These are phyloP conservation scores for Xylariaceae sp. DNA, from an alignment of 2,329 filamentous ascomycete genomes.

Conservation along the genomic window DNA sequence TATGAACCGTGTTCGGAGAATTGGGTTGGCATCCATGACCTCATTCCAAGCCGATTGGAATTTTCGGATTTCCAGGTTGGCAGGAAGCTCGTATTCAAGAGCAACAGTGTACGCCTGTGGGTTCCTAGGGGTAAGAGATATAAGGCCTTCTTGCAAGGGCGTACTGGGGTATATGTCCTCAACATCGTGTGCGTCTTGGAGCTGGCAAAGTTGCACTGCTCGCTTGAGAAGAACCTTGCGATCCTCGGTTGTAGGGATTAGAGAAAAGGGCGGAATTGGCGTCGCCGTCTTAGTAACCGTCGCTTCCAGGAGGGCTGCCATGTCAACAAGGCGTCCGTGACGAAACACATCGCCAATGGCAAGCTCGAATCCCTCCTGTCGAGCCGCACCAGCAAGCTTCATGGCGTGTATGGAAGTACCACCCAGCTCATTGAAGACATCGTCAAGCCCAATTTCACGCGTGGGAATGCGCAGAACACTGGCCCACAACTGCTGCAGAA, in stretches of 20 bases:
- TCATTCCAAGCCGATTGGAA: slow-evolving; percentile 3
- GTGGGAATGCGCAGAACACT: slow-evolving; percentile 13
- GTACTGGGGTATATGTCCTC: slow-evolving; percentile 12
- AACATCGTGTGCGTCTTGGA: not conserved
- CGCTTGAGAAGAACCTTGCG: not conserved
- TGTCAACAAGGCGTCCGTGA: slow-evolving; percentile 19
- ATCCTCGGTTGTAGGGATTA: slow-evolving; percentile 4
- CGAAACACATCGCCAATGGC: slow-evolving; percentile 26
- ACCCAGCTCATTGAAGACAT: slow-evolving; percentile 37
- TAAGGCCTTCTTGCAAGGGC: slow-evolving; percentile 6
- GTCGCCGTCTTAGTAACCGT: not conserved
- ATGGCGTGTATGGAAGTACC: slow-evolving; percentile 40
- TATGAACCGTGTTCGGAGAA: slow-evolving; percentile 11
- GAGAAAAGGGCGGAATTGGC: slow-evolving; percentile 1
- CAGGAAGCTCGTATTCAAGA: slow-evolving; percentile 8
- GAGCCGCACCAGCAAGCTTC: slow-evolving; percentile 41
- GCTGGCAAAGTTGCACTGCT: not conserved
- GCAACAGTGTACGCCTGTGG: slow-evolving; percentile 1
- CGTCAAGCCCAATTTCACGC: slow-evolving; percentile 19
- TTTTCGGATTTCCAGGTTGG: not conserved
- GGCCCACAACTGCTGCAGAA: slow-evolving; percentile 11
- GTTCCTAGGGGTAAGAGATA: not conserved
- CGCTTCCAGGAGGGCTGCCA: slow-evolving; percentile 14
- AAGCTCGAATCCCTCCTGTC: slow-evolving; percentile 23
- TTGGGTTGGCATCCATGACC: slow-evolving; percentile 1